Evolutionary conservation across 768 basidiomycete genomes (phyloP).

Genomic region (Dendrothele bispora): DNA sequence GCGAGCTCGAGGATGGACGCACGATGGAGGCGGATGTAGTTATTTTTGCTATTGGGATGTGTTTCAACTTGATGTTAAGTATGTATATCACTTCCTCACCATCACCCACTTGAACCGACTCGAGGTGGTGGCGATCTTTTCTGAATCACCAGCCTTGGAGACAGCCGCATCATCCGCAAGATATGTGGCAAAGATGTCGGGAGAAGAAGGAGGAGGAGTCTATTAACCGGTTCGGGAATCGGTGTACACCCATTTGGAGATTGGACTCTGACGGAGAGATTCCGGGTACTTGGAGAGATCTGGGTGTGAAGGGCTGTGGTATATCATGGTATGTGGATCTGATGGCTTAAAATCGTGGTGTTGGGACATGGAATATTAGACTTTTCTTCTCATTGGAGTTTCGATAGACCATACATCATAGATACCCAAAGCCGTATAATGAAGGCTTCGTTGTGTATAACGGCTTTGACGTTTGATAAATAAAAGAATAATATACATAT

Average conservation of each 20-base stretch:
- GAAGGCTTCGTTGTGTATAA: slow-evolving; percentile 1
- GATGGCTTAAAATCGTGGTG: background rate
- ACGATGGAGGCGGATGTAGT: slow-evolving; percentile 53
- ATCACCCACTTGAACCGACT: background rate
- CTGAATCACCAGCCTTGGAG: slow-evolving; percentile 38
- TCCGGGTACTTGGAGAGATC: slow-evolving; percentile 46
- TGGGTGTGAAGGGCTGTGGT: slow-evolving; percentile 58
- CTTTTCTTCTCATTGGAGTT: background rate
- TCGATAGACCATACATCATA: background rate
- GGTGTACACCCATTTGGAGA: slow-evolving; percentile 62
- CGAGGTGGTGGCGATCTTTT: background rate
- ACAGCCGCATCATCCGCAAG: slow-evolving; percentile 36
- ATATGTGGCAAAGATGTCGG: slow-evolving; percentile 50
- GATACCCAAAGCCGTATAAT: slow-evolving; percentile 7
- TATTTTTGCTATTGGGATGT: slow-evolving; percentile 56
- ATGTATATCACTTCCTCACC: background rate
- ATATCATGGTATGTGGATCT: slow-evolving; percentile 47
- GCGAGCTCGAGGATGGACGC: slow-evolving; percentile 46
- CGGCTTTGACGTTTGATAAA: too few relatives aligned
- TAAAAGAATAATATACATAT: too few relatives aligned
- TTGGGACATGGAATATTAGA: background rate
- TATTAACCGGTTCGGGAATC: too few relatives aligned
- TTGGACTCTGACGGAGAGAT: slow-evolving; percentile 66
- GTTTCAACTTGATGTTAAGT: background rate
- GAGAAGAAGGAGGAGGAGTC: too few relatives aligned